phyloP scores from a whole-genome alignment of 768 basidiomycete species.

The Suillus sp. region DNA sequence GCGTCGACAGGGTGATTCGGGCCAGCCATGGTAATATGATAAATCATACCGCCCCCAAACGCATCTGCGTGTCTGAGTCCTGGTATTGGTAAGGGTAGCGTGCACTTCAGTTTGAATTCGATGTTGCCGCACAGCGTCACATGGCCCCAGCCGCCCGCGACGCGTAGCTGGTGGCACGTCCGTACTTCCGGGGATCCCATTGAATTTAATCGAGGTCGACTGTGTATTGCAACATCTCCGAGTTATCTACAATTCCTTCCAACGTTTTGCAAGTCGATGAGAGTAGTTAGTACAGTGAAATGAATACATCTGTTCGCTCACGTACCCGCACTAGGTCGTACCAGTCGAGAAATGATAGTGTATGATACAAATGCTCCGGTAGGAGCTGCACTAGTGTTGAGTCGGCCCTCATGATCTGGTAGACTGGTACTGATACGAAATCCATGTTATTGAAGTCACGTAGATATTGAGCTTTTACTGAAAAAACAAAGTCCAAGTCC shows the following conservation, averaged over 20 bases:
- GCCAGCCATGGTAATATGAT: conserved; percentile 33
- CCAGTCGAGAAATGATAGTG: conserved; percentile 38
- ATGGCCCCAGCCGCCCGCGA: too few species aligned
- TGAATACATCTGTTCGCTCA: conserved; percentile 19
- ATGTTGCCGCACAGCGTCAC: conserved; percentile 55
- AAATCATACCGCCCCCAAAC: conserved; percentile 45
- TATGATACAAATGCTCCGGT: conserved; percentile 41
- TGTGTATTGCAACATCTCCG: conserved; percentile 49
- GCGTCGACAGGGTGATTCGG: conserved; percentile 48
- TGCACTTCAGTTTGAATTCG: conserved; percentile 39
- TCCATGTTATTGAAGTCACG: background rate
- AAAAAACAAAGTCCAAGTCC: background rate
- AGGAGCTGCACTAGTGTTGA: conserved; percentile 36
- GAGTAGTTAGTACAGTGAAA: background rate
- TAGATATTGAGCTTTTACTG: background rate
- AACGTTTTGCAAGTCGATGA: conserved; percentile 43
- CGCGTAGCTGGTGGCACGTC: conserved; percentile 39
- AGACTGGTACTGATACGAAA: background rate
- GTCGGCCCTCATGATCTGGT: conserved; percentile 2
- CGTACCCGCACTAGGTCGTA: conserved; percentile 39
- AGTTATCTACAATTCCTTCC: conserved; percentile 39
- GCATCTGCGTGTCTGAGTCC: conserved; percentile 47
- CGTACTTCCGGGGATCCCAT: conserved; percentile 19
- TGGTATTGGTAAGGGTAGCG: conserved; percentile 43
- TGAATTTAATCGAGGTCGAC: conserved; percentile 49